Evolutionary conservation across 106 monocot species (phyloP).

Genomic region (Dendrobium officinale): DNA sequence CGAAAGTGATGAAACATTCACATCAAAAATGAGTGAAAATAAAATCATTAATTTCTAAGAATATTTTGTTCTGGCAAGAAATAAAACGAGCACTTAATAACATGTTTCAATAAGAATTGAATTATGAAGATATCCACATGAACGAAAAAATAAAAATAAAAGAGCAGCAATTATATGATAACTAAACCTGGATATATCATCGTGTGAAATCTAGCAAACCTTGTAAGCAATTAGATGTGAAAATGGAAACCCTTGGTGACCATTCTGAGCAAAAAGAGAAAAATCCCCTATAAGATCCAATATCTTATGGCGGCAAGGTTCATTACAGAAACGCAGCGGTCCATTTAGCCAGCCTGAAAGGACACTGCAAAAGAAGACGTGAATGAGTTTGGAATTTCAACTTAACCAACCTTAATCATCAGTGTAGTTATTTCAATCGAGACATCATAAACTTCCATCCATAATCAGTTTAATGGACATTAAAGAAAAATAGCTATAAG

Average conservation of each 20-base stretch:
- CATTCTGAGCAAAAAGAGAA: slow-evolving; percentile 80
- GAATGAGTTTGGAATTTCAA: not conserved
- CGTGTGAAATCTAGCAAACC: slow-evolving; percentile 29
- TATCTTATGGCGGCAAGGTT: slow-evolving; percentile 92
- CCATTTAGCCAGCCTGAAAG: slow-evolving; percentile 81
- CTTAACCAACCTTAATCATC: not conserved
- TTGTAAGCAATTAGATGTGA: slow-evolving; percentile 88
- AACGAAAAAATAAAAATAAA: too few species aligned
- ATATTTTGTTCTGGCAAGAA: too few species aligned
- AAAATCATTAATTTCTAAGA: not conserved
- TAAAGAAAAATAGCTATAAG: too few species aligned
- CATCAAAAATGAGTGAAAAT: too few species aligned
- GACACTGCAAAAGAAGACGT: slow-evolving; percentile 33
- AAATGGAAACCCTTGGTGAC: slow-evolving; percentile 72
- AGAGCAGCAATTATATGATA: not conserved
- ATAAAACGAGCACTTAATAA: too few species aligned
- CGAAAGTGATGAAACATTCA: not conserved
- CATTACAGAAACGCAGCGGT: slow-evolving; percentile 68
- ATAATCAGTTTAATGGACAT: too few species aligned
- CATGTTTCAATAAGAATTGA: not conserved
- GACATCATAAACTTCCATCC: too few species aligned
- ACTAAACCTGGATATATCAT: not conserved
- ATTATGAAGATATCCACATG: not conserved
- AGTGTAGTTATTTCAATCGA: too few species aligned
- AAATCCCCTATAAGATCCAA: slow-evolving; percentile 92